phyloP scores from a whole-genome alignment of 805 yeast species.

The Saccharomycodes ludwigii region DNA sequence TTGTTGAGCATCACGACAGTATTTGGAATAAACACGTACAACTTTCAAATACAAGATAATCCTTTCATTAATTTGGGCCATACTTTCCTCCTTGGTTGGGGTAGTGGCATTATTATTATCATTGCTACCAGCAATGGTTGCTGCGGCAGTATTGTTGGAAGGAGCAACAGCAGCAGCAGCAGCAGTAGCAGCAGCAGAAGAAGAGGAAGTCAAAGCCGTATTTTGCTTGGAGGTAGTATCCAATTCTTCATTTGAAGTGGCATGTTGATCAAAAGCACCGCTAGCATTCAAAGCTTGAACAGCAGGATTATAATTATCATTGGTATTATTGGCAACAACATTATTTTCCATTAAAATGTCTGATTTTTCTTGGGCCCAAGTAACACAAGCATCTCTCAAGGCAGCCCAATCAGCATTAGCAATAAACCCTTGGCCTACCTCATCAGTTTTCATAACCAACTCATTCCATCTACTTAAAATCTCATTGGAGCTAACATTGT shows the following conservation, averaged over 20 bases:
- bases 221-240: too few relatives aligned
- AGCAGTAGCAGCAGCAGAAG: too few relatives aligned
- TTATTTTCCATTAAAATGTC: slow-evolving; percentile 4
- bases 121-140: slow-evolving; percentile 9
- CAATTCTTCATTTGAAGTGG: too few relatives aligned
- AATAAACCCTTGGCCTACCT: slow-evolving; percentile 44
- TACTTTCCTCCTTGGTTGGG: too few relatives aligned
- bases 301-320: slow-evolving; percentile 23
- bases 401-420: slow-evolving; percentile 84
- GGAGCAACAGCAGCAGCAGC: too few relatives aligned
- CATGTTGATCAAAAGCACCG: slow-evolving; percentile 28
- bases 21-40: slow-evolving; percentile 37
- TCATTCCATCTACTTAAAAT: slow-evolving; percentile 48
- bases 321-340: slow-evolving; percentile 10
- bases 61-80: slow-evolving; percentile 33
- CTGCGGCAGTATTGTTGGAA: too few relatives aligned
- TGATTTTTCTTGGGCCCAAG: slow-evolving; percentile 21
- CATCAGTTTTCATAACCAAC: slow-evolving; percentile 36
- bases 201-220: too few relatives aligned
- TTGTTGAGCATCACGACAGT: slow-evolving; percentile 35
- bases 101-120: slow-evolving; percentile 7
- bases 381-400: slow-evolving; percentile 58
- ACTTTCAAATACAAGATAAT: slow-evolving; percentile 41
- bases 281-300: slow-evolving; percentile 26
- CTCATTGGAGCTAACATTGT: slow-evolving; percentile 35